Percentiles rank a stretch among this genome's conserved stretches.
Conservation (phyloP, 176 grass and related monocot species). For the Thalia dealbata region DNA sequence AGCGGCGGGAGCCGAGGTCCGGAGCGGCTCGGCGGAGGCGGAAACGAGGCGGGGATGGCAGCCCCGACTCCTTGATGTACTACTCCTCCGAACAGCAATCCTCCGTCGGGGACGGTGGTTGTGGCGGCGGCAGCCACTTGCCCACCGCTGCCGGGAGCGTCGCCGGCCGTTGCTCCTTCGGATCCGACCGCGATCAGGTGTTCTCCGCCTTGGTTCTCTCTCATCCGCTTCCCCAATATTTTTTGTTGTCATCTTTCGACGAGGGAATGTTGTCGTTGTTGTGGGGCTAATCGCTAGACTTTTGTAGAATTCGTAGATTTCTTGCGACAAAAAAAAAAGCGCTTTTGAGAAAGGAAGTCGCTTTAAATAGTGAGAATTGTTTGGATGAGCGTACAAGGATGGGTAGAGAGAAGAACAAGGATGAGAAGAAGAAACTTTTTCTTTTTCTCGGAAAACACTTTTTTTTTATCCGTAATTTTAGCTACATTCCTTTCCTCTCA, state of each 20-base stretch:
- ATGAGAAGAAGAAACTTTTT: background rate
- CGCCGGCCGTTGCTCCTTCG: conserved; percentile 6
- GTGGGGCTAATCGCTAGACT: background rate
- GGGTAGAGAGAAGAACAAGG: background rate
- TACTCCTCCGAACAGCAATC: conserved; percentile 9
- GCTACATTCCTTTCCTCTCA: background rate
- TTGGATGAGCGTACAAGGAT: too few relatives aligned
- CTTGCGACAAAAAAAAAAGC: background rate
- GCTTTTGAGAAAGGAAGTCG: background rate
- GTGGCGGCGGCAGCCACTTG: background rate
- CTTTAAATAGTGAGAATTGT: too few relatives aligned
- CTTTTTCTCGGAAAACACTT: background rate
- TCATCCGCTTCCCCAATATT: background rate
- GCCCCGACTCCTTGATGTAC: conserved; percentile 1
- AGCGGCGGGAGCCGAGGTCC: background rate
- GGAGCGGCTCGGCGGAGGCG: background rate
- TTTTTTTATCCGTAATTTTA: background rate
- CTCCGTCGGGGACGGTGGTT: background rate
- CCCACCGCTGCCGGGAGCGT: background rate
- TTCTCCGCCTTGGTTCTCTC: background rate
- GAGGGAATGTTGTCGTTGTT: background rate
- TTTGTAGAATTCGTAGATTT: background rate
- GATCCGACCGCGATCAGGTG: background rate
- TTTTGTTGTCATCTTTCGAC: background rate
- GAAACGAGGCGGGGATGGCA: background rate